phyloP scores from a whole-genome alignment of 192 early-diverging fungal species.

The Entomortierella parvispora region DNA sequence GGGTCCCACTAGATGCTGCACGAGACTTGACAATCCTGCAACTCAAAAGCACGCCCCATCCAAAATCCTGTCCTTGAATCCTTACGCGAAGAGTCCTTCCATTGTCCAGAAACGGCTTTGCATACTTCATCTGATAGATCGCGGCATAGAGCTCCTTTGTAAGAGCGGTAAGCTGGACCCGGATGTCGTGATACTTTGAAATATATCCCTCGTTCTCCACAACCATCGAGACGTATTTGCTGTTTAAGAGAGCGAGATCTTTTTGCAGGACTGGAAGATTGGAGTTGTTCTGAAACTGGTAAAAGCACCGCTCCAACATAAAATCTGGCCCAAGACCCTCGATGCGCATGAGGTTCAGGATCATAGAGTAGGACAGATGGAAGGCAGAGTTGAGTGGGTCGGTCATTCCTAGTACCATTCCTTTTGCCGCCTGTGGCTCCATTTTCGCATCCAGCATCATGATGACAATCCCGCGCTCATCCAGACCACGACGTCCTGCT shows the following conservation, averaged over 20 bases:
- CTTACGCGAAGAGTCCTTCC: conserved; percentile 78
- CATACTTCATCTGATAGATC: conserved; percentile 77
- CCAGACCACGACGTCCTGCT: conserved; percentile 94
- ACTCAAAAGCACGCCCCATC: conserved; percentile 86
- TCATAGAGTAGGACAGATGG: conserved; percentile 94
- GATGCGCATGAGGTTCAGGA: conserved; percentile 91
- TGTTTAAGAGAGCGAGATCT: conserved; percentile 62
- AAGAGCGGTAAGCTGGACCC: conserved; percentile 72
- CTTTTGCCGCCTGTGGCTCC: conserved; percentile 86
- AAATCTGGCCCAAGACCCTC: conserved; percentile 91
- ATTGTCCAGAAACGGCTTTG: conserved; percentile 80
- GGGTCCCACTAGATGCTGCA: neutral
- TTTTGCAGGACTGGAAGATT: conserved; percentile 76
- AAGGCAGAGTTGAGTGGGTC: conserved; percentile 91
- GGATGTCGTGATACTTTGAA: conserved; percentile 76
- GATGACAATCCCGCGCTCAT: conserved; percentile 95
- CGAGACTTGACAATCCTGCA: neutral
- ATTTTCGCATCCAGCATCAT: conserved; percentile 95
- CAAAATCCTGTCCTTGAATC: conserved; percentile 75
- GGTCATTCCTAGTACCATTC: conserved; percentile 84
- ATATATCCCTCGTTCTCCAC: conserved; percentile 78
- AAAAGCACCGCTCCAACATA: conserved; percentile 88
- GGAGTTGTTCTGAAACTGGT: conserved; percentile 86
- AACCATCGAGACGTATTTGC: conserved; percentile 57
- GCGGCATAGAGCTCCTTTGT: conserved; percentile 73